phyloP scores from a whole-genome alignment of 2,329 filamentous ascomycete species.

The Coniochaeta sp. region DNA sequence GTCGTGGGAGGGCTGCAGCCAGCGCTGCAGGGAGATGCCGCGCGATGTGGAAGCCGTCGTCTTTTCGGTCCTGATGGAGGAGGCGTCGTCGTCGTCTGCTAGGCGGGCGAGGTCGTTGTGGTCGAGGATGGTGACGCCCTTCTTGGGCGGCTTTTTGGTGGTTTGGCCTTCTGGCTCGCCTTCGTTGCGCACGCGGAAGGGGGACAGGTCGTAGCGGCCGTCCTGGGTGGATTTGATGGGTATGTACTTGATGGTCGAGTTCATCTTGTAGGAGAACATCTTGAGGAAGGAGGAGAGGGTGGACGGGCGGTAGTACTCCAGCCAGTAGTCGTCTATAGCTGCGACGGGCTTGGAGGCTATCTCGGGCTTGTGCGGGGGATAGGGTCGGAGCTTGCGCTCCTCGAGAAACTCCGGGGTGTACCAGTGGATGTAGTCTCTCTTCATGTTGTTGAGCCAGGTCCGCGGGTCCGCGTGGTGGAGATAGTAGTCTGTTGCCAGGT shows the following conservation, averaged over 20 bases:
- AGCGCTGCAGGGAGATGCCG: slow-evolving; percentile 51
- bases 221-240: slow-evolving; percentile 66
- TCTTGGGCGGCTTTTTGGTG: slow-evolving; percentile 57
- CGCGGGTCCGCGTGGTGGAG: slow-evolving; percentile 84
- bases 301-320: slow-evolving; percentile 89
- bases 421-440: slow-evolving; percentile 80
- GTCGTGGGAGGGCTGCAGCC: slow-evolving; percentile 47
- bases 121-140: slow-evolving; percentile 63
- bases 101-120: slow-evolving; percentile 26
- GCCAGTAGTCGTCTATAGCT: slow-evolving; percentile 89
- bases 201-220: slow-evolving; percentile 75
- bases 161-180: slow-evolving; percentile 49
- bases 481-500: slow-evolving; percentile 90
- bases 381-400: slow-evolving; percentile 49
- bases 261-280: slow-evolving; percentile 88
- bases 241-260: slow-evolving; percentile 78
- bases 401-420: slow-evolving; percentile 69
- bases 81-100: slow-evolving; percentile 25
- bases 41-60: slow-evolving; percentile 28
- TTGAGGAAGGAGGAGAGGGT: slow-evolving; percentile 85
- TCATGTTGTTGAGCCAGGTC: slow-evolving; percentile 54
- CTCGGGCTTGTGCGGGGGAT: slow-evolving; percentile 26
- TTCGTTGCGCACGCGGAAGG: slow-evolving; percentile 72
- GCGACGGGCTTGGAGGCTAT: slow-evolving; percentile 37
- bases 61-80: slow-evolving; percentile 25